Percentiles rank a stretch among this genome's conserved stretches.
These are phyloP conservation scores for Rhizopus microsporus DNA, from an alignment of 371 early-diverging fungal species.

Conservation along the genomic window DNA sequence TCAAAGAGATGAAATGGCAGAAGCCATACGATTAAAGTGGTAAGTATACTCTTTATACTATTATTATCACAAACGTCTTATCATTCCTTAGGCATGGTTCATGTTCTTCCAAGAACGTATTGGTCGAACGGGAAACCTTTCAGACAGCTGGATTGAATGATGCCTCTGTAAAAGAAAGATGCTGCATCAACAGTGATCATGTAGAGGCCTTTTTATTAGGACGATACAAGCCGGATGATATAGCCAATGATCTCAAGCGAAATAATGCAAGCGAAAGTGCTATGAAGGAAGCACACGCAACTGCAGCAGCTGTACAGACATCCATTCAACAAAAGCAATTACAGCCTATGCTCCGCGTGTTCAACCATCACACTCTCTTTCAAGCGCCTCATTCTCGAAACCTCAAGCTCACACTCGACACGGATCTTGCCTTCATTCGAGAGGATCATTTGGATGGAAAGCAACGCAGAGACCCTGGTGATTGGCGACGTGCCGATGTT, in stretches of 20 bases:
- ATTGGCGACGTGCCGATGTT: conserved; percentile 95
- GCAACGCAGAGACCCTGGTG: conserved; percentile 52
- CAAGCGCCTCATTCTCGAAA: conserved; percentile 93
- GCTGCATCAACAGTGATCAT: conserved; percentile 44
- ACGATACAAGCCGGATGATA: conserved; percentile 83
- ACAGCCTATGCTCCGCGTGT: conserved; percentile 83
- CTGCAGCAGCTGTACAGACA: conserved; percentile 74
- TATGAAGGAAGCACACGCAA: conserved; percentile 64
- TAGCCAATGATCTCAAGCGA: conserved; percentile 81
- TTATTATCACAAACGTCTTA: conserved; percentile 15
- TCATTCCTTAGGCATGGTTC: conserved; percentile 48
- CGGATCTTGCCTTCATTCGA: conserved; percentile 93
- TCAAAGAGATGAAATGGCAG: conserved; percentile 87
- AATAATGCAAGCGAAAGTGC: conserved; percentile 65
- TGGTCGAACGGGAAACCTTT: conserved; percentile 93
- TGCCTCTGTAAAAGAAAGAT: conserved; percentile 69
- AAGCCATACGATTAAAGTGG: conserved; percentile 90
- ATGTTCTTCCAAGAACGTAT: conserved; percentile 69
- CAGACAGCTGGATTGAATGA: conserved; percentile 93
- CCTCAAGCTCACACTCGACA: conserved; percentile 95
- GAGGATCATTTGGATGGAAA: conserved; percentile 66
- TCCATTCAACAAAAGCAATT: conserved; percentile 72
- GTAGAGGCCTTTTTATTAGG: conserved; percentile 62
- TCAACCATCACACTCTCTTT: conserved; percentile 97
- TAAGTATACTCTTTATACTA: conserved; percentile 47